Evolutionary conservation across 1,139 yeast species (phyloP), one percentile per base, ranked within the genome.

Genomic region (Torulaspora pretoriensis): DNA sequence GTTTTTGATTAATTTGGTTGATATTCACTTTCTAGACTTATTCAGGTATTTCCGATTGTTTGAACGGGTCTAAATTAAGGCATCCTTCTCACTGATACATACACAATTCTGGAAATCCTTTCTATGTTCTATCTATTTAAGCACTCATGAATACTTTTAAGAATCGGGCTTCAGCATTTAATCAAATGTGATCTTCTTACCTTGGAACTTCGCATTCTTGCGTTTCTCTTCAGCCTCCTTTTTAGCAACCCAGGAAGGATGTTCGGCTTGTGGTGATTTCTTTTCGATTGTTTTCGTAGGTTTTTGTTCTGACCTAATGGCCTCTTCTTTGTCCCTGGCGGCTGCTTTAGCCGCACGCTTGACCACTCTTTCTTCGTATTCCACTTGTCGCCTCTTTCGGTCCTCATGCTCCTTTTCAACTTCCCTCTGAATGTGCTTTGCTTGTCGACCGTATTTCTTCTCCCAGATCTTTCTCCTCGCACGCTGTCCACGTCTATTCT

Each of bases 381-480:
- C 92, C 17, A 55, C 56, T 62, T 78, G 84, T 56, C 77, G 74
- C 47, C 72, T 71, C 55, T 80, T 80, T 49, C 84, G 71, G 47
- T 80, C 85, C 43, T 74, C 73, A 36, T 68, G 68, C 31, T 70
- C 65, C 36, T 79, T 73, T 41, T 74, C 79, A 10, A 71, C 68
- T 55, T 86, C 84, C 54, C 80, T 76, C 58, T 78, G 73, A 29
- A 89, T 73, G 63, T 94, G 99, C 47, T 81, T 83, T n/a, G 98
- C 98, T 30, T 72, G 72, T 28, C 68, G 67, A 30, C 98, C 98
- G 61, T 74, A 92, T 64, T 92, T 92, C 67, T 77, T 71, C 60
- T 89, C 98, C 97, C 97, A 90, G 44, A 92, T 88, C 70, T 85
- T 84, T 64, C 92, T 94, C 68, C 99, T 81, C 2, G 97, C 98